Conservation (phyloP, 371 early-diverging fungal genomes). For the Mortierella sp. region DNA sequence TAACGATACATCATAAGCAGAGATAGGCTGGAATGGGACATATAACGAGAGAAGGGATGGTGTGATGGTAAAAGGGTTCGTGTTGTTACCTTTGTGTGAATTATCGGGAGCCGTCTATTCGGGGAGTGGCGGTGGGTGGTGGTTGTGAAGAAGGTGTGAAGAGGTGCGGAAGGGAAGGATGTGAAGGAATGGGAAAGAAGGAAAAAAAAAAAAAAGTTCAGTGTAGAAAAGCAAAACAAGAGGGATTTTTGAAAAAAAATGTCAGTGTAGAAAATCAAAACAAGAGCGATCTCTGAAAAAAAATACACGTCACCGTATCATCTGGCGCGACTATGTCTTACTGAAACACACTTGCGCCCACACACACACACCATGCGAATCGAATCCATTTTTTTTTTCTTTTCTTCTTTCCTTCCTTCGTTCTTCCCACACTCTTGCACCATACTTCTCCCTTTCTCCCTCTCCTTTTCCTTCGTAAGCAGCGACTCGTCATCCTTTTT, state of each 20-base stretch:
- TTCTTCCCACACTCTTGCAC: not conserved
- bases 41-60: not conserved
- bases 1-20: slow-evolving; percentile 18
- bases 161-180: not conserved
- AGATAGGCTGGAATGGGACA: not conserved
- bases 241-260: not conserved
- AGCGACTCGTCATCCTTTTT: not conserved
- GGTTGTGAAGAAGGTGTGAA: not conserved
- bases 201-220: not conserved
- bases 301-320: not conserved
- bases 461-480: not conserved
- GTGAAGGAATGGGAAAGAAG: not conserved
- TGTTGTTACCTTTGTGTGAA: not conserved
- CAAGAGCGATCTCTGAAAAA: not conserved
- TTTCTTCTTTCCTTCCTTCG: slow-evolving; percentile 7
- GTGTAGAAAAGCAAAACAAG: not conserved
- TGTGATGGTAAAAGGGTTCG: not conserved
- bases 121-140: no score
- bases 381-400: slow-evolving; percentile 16
- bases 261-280: not conserved
- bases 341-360: not conserved
- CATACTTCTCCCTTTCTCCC: not conserved
- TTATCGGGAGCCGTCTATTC: not conserved
- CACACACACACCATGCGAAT: not conserved
- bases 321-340: not conserved